A percentile compares a stretch with the other conserved stretches of the same genome.
phyloP scores from a whole-genome alignment of 75 land plant species.

The Pseudotsuga menziesii region DNA sequence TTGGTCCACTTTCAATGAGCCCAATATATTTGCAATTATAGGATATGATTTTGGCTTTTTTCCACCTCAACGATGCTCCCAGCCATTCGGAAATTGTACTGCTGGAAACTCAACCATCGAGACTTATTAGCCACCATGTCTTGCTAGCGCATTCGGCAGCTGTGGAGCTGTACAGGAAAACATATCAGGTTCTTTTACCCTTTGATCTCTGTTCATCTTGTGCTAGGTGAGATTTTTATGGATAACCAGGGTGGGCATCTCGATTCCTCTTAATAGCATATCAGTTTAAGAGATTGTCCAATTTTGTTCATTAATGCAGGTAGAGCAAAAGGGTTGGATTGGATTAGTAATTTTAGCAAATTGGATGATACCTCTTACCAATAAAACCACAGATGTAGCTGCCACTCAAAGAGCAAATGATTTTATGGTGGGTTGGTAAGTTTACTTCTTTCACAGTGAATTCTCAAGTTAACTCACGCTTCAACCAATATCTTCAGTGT shows the following conservation, averaged over 20 bases:
- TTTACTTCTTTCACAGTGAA: too few relatives aligned
- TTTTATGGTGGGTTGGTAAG: conserved; percentile 30
- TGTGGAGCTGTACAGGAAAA: conserved; percentile 20
- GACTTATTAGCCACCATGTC: conserved; percentile 37
- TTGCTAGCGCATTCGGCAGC: conserved; percentile 36
- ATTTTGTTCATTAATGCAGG: conserved; percentile 13
- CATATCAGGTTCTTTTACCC: conserved; percentile 11
- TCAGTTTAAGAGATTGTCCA: too few relatives aligned
- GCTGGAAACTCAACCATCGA: conserved; percentile 41
- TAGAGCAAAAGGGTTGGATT: conserved; percentile 32
- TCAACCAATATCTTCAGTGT: too few relatives aligned
- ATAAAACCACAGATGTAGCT: conserved; percentile 26
- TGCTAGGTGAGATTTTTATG: not conserved
- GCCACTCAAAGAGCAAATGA: conserved; percentile 47
- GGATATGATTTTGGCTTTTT: conserved; percentile 28
- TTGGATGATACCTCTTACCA: conserved; percentile 30
- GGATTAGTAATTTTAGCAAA: conserved; percentile 26
- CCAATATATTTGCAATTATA: conserved; percentile 14
- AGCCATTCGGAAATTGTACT: conserved; percentile 23
- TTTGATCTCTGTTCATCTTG: not conserved
- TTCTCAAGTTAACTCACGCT: too few relatives aligned
- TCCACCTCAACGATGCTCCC: conserved; percentile 37
- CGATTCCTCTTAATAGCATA: not conserved
- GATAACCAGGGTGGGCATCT: not conserved
- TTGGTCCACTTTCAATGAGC: conserved; percentile 51